These are phyloP conservation scores for Saccharomycopsis crataegensis DNA, from an alignment of 1,139 yeast genomes.

Conservation along the genomic window DNA sequence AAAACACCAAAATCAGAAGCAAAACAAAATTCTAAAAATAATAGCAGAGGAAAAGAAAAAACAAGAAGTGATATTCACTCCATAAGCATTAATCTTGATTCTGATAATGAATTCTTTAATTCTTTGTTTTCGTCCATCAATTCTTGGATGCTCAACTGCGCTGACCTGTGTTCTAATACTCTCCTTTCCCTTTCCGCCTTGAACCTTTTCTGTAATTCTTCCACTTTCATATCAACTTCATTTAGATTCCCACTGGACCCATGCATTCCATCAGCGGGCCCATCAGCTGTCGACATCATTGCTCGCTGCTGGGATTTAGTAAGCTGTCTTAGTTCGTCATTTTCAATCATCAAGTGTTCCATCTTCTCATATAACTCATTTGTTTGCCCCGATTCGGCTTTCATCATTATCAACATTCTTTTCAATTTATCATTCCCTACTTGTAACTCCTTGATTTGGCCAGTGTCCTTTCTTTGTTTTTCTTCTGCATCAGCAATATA, in stretches of 20 bases:
- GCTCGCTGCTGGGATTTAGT: background rate
- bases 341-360: slow-evolving; percentile 1
- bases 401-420: slow-evolving; percentile 18
- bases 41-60: no score
- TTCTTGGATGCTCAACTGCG: slow-evolving; percentile 43
- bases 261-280: background rate
- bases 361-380: background rate
- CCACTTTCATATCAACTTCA: slow-evolving; percentile 36
- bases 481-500: slow-evolving; percentile 7
- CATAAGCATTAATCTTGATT: background rate
- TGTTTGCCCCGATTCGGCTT: background rate
- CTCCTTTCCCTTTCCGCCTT: slow-evolving; percentile 66
- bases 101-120: background rate
- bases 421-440: slow-evolving; percentile 12
- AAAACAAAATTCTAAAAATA: no score
- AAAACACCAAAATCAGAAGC: no score
- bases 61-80: no score
- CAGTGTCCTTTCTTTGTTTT: slow-evolving; percentile 11
- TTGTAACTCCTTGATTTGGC: slow-evolving; percentile 3
- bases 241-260: slow-evolving; percentile 31
- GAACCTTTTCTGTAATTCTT: slow-evolving; percentile 58
- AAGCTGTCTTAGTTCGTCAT: background rate
- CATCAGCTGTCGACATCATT: background rate
- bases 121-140: slow-evolving; percentile 40
- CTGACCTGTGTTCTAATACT: slow-evolving; percentile 49